Evolutionary conservation across 768 basidiomycete genomes (phyloP), one percentile per base, ranked within the genome.

Genomic region (Cyclocybe aegerita): DNA sequence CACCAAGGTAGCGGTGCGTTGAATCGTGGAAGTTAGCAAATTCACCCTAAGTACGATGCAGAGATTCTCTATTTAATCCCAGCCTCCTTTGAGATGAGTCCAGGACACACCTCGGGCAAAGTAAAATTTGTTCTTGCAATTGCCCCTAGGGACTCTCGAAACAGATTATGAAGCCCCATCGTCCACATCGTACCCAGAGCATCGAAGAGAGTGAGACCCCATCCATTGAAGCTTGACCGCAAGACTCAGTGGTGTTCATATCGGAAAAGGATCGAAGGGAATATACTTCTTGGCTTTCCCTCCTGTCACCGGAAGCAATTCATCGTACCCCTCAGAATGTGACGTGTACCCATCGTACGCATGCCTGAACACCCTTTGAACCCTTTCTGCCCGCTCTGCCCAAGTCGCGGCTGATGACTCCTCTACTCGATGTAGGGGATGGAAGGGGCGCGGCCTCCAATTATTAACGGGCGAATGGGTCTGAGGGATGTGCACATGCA

Each of bases 1-100:
- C 93, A 1, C 93, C 93, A 2, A 95, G 76, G 57, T 93, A 85
- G 15, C 92, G 84, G 46, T 93, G 93, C 44, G 85, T 83, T 0
- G 89, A 91, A 72, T 93, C 87, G 51, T 88, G 88, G 64, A 87
- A 86, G 1, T 81, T 82, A 0, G 63, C 72, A 64, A 67, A 71
- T 43, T 53, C 33, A 11, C 33, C 46, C 46, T 46, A n/a, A 30
- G 11, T 15, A 35, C 30, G 3, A 44, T 29, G n/a, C 23, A 12
- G 9, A 16, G 44, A 14, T 11, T 32, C 12, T 6, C 32, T 39
- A 12, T 34, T 15, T 43, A 17, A 12, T 6, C 7, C 16, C 9
- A 17, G 23, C 23, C 23, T 23, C 5, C 23, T 23, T 23, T 23
- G 23, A 23, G 39, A 45, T 14, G 7, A 11, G 14, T n/a, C 32